phyloP scores from a whole-genome alignment of 176 grass and related monocot species.

The Cenchrus fungigraminus region DNA sequence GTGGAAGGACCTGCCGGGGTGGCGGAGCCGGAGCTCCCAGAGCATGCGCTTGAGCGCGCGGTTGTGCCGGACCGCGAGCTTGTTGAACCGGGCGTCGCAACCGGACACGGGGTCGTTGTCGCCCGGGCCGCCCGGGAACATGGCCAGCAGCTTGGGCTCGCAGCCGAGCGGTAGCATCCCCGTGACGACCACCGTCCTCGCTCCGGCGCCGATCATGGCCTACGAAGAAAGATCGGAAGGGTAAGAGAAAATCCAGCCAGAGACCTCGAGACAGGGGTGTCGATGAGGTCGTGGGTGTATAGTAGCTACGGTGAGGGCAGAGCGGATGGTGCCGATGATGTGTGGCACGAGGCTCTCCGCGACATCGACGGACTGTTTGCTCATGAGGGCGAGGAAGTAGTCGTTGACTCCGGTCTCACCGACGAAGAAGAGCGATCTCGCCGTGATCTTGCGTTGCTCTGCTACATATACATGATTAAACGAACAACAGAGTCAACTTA shows the following conservation, averaged over 20 bases:
- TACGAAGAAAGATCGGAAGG: not conserved
- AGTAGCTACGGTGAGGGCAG: constrained; percentile 26
- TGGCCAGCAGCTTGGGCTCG: constrained; percentile 32
- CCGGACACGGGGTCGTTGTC: constrained; percentile 49
- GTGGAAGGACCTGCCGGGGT: constrained; percentile 37
- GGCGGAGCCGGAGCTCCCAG: not conserved
- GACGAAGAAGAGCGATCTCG: constrained; percentile 34
- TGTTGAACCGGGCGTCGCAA: constrained; percentile 55
- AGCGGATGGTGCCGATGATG: constrained; percentile 45
- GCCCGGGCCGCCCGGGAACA: constrained; percentile 4
- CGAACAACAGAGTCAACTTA: no score
- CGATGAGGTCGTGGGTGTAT: no score
- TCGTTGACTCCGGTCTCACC: constrained; percentile 78
- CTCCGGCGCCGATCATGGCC: constrained; percentile 42
- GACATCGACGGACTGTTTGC: constrained; percentile 27
- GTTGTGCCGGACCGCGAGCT: constrained; percentile 59
- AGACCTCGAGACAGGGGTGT: no score
- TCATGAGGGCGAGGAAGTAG: constrained; percentile 50
- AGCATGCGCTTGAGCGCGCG: constrained; percentile 36
- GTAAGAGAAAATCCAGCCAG: no score
- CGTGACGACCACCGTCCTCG: constrained; percentile 44
- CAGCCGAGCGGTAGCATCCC: constrained; percentile 67
- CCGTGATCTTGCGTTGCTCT: constrained; percentile 17
- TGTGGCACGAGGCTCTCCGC: constrained; percentile 46
- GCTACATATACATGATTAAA: no score